phyloP scores from a whole-genome alignment of 257 asterid species.

The Przewalskia tangutica region DNA sequence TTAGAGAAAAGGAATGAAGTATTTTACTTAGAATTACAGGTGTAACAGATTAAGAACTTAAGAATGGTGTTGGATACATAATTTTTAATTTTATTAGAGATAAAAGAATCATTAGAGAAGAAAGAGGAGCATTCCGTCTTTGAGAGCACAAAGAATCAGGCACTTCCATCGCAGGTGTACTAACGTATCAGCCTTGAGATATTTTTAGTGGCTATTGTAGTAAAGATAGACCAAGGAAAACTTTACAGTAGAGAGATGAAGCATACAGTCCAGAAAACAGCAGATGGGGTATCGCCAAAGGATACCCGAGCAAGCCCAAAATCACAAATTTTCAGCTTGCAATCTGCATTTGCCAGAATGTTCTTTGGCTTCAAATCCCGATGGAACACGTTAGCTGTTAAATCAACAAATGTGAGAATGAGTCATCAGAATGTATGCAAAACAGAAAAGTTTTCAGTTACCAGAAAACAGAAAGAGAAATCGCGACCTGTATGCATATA shows the following conservation, averaged over 20 bases:
- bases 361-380: constrained; percentile 92
- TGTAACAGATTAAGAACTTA: background rate
- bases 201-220: background rate
- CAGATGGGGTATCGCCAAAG: constrained; percentile 86
- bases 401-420: constrained; percentile 7
- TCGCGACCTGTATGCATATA: constrained; percentile 79
- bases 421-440: background rate
- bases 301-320: constrained; percentile 98
- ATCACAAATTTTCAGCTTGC: constrained; percentile 96
- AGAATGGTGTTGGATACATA: background rate
- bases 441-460: background rate
- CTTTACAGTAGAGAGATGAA: constrained; percentile 6
- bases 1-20: constrained; percentile 13
- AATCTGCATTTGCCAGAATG: constrained; percentile 97
- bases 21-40: constrained; percentile 1
- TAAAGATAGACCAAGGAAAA: constrained; percentile 11
- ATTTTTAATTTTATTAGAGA: background rate
- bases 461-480: constrained; percentile 1
- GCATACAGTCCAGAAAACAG: constrained; percentile 98
- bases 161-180: background rate
- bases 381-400: constrained; percentile 85
- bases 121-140: background rate
- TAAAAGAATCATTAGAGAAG: background rate
- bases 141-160: background rate
- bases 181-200: background rate